A percentile compares a stretch with the other conserved stretches of the same genome.
These are phyloP conservation scores for Syncephalastrum sp. DNA, from an alignment of 371 early-diverging fungal genomes.

Conservation along the genomic window DNA sequence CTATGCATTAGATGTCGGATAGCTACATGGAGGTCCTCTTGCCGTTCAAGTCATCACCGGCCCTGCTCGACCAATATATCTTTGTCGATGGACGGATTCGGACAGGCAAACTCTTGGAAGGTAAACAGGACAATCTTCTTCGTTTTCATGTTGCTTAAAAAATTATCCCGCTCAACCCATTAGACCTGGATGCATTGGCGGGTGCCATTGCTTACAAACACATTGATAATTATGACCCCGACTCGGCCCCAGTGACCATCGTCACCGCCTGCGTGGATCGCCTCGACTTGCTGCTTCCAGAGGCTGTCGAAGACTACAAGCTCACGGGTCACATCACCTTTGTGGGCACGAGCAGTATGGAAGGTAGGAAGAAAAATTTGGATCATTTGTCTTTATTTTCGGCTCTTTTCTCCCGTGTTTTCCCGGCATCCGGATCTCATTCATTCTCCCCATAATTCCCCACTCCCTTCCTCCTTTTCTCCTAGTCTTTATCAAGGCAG, in stretches of 20 bases:
- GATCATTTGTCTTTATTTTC: no score
- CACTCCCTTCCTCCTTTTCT: background rate
- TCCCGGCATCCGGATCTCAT: no score
- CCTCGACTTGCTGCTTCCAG: slow-evolving; percentile 72
- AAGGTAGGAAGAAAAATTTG: slow-evolving; percentile 36
- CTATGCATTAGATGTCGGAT: slow-evolving; percentile 58
- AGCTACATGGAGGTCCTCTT: slow-evolving; percentile 79
- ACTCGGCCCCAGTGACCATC: slow-evolving; percentile 65
- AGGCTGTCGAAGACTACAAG: slow-evolving; percentile 72
- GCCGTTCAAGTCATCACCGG: slow-evolving; percentile 75
- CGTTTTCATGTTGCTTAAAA: slow-evolving; percentile 3
- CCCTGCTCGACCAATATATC: slow-evolving; percentile 79
- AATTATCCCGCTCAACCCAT: background rate
- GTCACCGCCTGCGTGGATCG: slow-evolving; percentile 90
- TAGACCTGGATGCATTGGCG: slow-evolving; percentile 80
- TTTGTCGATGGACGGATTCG: slow-evolving; percentile 68
- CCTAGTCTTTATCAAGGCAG: slow-evolving; percentile 17
- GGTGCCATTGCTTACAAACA: slow-evolving; percentile 83
- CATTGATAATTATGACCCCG: slow-evolving; percentile 48
- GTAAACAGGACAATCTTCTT: slow-evolving; percentile 4
- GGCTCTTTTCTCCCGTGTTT: no score
- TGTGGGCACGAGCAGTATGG: slow-evolving; percentile 91
- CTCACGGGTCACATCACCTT: slow-evolving; percentile 79
- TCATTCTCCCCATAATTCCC: background rate
- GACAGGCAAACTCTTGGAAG: slow-evolving; percentile 66